Conservation (phyloP, 192 early-diverging fungal species). For the Coemansia sp. region DNA sequence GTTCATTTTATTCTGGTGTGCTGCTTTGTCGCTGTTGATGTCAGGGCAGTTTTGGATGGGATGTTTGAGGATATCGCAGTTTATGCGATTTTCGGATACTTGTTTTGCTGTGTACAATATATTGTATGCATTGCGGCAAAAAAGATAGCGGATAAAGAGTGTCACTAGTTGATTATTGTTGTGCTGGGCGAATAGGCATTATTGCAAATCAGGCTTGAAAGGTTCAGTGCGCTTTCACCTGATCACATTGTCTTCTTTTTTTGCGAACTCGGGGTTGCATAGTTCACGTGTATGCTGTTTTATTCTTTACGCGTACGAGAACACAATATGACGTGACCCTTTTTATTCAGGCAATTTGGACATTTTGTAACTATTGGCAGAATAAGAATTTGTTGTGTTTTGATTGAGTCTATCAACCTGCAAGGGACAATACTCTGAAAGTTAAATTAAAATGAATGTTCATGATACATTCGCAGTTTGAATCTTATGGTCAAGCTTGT, state of each 20-base stretch:
- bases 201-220: not conserved
- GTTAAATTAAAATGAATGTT: not conserved
- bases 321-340: too few relatives aligned
- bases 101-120: not conserved
- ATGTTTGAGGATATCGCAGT: too few relatives aligned
- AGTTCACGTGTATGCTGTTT: not conserved
- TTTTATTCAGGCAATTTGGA: not conserved
- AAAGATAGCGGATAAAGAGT: not conserved
- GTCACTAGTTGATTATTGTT: too few relatives aligned
- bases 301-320: too few relatives aligned
- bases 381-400: not conserved
- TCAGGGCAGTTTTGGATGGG: too few relatives aligned
- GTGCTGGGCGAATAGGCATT: too few relatives aligned
- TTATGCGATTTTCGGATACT: too few relatives aligned
- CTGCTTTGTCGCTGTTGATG: too few relatives aligned
- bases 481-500: too few relatives aligned
- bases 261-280: not conserved
- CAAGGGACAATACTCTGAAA: constrained; percentile 1
- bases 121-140: not conserved
- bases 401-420: not conserved
- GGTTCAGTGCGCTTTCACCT: not conserved
- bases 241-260: not conserved
- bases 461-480: too few relatives aligned
- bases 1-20: too few relatives aligned
- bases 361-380: not conserved